Evolutionary conservation across 441 rosid species (phyloP), one percentile per base, ranked within the genome.

Genomic region (Hura crepitans): DNA sequence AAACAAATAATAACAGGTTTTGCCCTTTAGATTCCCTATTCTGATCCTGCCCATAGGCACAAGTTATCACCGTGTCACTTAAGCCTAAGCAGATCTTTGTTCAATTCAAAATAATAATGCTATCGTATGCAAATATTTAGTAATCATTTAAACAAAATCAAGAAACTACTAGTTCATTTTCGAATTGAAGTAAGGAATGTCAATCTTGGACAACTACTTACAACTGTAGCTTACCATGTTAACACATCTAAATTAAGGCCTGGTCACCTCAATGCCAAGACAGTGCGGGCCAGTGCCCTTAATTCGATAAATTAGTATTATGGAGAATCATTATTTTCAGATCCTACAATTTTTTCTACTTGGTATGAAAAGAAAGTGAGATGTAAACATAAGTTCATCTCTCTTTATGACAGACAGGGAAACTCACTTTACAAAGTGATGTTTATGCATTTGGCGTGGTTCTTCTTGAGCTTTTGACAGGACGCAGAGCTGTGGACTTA

Each of bases 381-480:
- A 64, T 61, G 49, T 65, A 43, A 65, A 15, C 56, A 27, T 39
- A 15, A 35, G 31, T 15, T 71, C 65, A 5, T 64, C 58, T 69
- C 50, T 45, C 63, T 74, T 62, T 20, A 6, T 72, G 70, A 72
- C 87, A 94, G 97, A 94, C 98, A 71, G 97, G 98, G 66, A 94
- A 91, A 71, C 91, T 91, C 74, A 90, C 97, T 54, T 74, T 94
- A 79, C 91, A 91, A 80, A 90, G 96, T 66, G 98, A 94, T 83
- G 96, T 91, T 39, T 94, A 94, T 83, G 97, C 97, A 76, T 94
- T 90, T 51, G 96, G 98, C 5, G 96, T 90, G 66, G 97, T 94
- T 75, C 96, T 94, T 68, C 83, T 94, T 56, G 97, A 94, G 83
- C 94, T 91, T 74, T 81, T 91, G 74, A 94, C 97, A 1, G 98